Evolutionary conservation across 371 early-diverging fungal species (phyloP), one percentile per base, ranked within the genome.

Genomic region (Mortierella sp.): DNA sequence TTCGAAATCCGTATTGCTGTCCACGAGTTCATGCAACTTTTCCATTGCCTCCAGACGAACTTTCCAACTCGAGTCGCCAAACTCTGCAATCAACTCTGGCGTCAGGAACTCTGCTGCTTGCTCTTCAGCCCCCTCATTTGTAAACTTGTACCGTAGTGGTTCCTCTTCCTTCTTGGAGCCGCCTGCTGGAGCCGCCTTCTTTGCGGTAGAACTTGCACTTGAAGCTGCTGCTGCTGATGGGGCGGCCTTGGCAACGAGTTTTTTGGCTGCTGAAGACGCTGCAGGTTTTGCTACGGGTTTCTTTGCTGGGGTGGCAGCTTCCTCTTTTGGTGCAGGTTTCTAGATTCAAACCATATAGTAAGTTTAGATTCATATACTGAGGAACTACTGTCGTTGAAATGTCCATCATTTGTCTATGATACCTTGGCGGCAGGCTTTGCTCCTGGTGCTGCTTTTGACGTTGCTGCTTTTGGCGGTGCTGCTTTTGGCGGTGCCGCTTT

Each of bases 1-100:
- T 61, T 96, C 94, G 6, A 96, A 83, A 2, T 84, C 84, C 0
- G 85, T 43, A 1, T 84, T 85, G 38, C 72, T 77, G 55, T 90
- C 86, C 43, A 96, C 74, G 22, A 90, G 88, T 55, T 88, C 90
- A 40, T 89, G 83, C 10, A 97, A 83, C 22, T 88, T 86, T 40
- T 96, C 95, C 84, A 94, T 94, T 4, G 94, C 97, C 72, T 92
- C 96, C 72, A 98, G 83, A 21, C 98, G 87, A 4, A 88, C 85
- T 80, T 98, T 98, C 98, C 98, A 98, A 63, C 87, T 88, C 1
- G 92, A 83, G 68, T 93, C 93, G 0, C 84, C 84, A 52, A 97
- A 77, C 40, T 92, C 90, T 3, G 84, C 84, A 67, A 94, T 83
- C 22, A 92, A 79, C 3, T 84, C 83, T 38, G 85, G 89, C 0